A percentile compares a stretch with the other conserved stretches of the same genome.
Conservation (phyloP, 202 grass and related monocot species). For the Carex arenaria region DNA sequence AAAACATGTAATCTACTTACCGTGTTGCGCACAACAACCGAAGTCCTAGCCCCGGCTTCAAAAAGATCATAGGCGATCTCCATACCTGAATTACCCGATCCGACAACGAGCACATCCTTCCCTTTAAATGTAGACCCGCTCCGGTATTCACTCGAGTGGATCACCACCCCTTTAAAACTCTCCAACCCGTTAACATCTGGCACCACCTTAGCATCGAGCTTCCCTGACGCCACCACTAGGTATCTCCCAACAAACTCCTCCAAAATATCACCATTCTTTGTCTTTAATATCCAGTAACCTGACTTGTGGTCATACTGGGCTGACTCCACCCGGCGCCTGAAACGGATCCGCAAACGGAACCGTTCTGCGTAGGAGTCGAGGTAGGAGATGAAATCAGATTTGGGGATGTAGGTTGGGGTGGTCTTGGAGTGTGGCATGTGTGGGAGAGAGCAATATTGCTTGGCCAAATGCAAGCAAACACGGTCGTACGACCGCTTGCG, state of each 20-base stretch:
- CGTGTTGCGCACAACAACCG: constrained; percentile 48
- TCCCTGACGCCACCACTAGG: constrained; percentile 66
- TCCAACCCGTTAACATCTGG: constrained; percentile 42
- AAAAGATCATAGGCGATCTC: constrained; percentile 84
- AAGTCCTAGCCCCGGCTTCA: constrained; percentile 34
- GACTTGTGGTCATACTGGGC: constrained; percentile 31
- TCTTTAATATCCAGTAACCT: constrained; percentile 35
- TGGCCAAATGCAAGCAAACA: constrained; percentile 62
- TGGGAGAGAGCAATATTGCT: constrained; percentile 59
- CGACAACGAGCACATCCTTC: constrained; percentile 67
- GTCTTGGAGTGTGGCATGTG: constrained; percentile 23
- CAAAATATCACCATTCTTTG: not conserved
- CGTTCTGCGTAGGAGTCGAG: constrained; percentile 60
- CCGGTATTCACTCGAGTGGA: constrained; percentile 54
- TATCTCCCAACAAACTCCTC: constrained; percentile 44
- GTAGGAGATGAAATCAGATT: constrained; percentile 48
- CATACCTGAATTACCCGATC: constrained; percentile 79
- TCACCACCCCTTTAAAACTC: constrained; percentile 35
- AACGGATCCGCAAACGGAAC: constrained; percentile 35
- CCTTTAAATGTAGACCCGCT: constrained; percentile 24
- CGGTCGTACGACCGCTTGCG: constrained; percentile 73
- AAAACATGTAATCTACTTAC: constrained; percentile 20
- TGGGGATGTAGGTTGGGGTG: constrained; percentile 49
- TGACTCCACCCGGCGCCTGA: constrained; percentile 38
- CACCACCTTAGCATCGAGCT: constrained; percentile 51